Evolutionary conservation across 352 stramenopile genomes (phyloP).

Genomic region (Phytopythium vexans): DNA sequence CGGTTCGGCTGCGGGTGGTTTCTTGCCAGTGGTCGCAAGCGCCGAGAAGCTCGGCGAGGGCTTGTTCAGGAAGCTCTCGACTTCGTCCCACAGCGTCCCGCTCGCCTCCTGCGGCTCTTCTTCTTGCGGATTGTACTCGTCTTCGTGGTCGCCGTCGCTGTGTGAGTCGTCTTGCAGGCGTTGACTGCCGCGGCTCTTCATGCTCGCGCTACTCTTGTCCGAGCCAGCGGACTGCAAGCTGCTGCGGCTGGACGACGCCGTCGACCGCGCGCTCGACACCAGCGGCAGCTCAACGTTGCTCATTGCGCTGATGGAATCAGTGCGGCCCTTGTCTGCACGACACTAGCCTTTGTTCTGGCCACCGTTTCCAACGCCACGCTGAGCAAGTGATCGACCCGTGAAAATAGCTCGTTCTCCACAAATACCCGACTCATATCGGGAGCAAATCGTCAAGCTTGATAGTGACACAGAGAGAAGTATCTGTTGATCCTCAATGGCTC

Average conservation of each 20-base stretch:
- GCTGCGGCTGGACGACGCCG: constrained; percentile 33
- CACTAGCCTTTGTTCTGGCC: constrained; percentile 1
- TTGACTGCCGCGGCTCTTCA: constrained; percentile 20
- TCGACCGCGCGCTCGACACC: constrained; percentile 39
- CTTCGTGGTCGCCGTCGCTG: constrained; percentile 11
- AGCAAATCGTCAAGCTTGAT: constrained; percentile 7
- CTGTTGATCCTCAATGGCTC: too few relatives aligned
- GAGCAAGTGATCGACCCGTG: not conserved
- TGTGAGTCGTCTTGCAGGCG: constrained; percentile 18
- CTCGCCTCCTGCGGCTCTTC: constrained; percentile 47
- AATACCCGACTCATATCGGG: constrained; percentile 16
- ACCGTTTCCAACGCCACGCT: constrained; percentile 11
- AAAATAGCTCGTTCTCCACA: constrained; percentile 2
- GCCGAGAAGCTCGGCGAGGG: constrained; percentile 53
- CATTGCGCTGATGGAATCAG: constrained; percentile 15
- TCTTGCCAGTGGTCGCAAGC: constrained; percentile 32
- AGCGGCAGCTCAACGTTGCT: constrained; percentile 51
- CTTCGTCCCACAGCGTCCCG: constrained; percentile 59
- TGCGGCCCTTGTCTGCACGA: constrained; percentile 11
- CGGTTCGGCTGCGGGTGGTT: constrained; percentile 25
- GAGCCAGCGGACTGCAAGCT: constrained; percentile 47
- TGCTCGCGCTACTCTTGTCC: constrained; percentile 28
- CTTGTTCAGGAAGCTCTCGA: constrained; percentile 74
- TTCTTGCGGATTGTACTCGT: constrained; percentile 13
- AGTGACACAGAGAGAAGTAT: too few relatives aligned